A percentile compares a stretch with the other conserved stretches of the same genome.
Evolutionary conservation across 2,329 filamentous ascomycete species (phyloP).

Genomic region (Aspergillus eucalypticola): DNA sequence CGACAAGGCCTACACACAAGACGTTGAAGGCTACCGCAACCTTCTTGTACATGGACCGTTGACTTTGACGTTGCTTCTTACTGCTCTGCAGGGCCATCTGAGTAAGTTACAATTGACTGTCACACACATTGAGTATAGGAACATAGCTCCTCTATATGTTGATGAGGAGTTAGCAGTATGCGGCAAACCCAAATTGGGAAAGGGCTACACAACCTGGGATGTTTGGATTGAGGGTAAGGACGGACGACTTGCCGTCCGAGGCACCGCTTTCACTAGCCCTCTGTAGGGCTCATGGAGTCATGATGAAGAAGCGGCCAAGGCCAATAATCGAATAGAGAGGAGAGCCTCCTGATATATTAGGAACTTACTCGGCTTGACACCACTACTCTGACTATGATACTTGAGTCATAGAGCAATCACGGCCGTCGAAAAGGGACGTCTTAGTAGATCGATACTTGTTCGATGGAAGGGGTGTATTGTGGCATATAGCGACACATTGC

Average conservation of each 20-base stretch:
- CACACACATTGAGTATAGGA: constrained; percentile 70
- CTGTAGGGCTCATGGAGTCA: neutral
- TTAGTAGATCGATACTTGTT: neutral
- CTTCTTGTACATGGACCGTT: constrained; percentile 87
- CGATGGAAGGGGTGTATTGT: neutral
- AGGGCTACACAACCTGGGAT: constrained; percentile 53
- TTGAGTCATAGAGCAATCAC: no score
- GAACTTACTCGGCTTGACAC: neutral
- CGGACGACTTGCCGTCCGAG: constrained; percentile 66
- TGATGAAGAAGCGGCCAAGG: neutral
- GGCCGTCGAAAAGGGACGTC: no score
- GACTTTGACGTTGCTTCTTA: constrained; percentile 73
- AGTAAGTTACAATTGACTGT: constrained; percentile 43
- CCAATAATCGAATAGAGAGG: neutral
- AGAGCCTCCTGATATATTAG: no score
- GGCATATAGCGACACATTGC: neutral
- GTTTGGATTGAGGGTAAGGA: constrained; percentile 66
- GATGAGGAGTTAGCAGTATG: constrained; percentile 71
- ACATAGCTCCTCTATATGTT: constrained; percentile 78
- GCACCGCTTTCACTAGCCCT: constrained; percentile 40
- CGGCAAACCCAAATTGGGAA: constrained; percentile 53
- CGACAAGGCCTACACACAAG: constrained; percentile 68
- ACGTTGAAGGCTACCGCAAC: constrained; percentile 71
- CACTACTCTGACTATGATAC: neutral
- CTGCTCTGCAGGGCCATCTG: constrained; percentile 62